A percentile compares a stretch with the other conserved stretches of the same genome.
Conservation (phyloP, 2,329 filamentous ascomycete genomes). For the Epichloe baconii region DNA sequence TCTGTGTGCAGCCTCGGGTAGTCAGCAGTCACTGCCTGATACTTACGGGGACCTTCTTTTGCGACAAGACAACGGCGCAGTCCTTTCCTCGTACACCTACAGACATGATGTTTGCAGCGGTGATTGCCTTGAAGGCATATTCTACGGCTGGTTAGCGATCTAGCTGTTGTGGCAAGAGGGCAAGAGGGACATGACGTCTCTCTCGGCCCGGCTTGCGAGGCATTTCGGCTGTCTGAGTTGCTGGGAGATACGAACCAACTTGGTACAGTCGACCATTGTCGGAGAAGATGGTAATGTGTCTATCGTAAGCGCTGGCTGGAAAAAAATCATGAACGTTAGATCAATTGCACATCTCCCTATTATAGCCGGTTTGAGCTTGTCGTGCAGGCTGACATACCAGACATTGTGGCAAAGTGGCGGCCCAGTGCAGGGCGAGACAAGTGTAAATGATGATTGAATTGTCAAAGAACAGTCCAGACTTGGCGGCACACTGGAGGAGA, state of each 20-base stretch:
- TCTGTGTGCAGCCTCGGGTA: no score
- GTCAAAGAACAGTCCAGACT: neutral
- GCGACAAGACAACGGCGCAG: slow-evolving; percentile 91
- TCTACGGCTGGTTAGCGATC: slow-evolving; percentile 39
- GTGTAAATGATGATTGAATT: neutral
- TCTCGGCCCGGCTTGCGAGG: neutral
- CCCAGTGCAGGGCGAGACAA: slow-evolving; percentile 8
- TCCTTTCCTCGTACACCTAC: slow-evolving; percentile 92
- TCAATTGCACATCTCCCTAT: neutral
- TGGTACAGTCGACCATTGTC: slow-evolving; percentile 97
- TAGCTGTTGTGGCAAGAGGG: neutral
- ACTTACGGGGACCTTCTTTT: slow-evolving; percentile 97
- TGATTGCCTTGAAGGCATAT: slow-evolving; percentile 99
- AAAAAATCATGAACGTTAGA: slow-evolving; percentile 15
- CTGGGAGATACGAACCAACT: slow-evolving; percentile 64
- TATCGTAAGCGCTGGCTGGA: slow-evolving; percentile 69
- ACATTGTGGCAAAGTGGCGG: slow-evolving; percentile 31
- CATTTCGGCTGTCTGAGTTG: neutral
- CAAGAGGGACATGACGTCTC: no score
- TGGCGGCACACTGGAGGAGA: slow-evolving; percentile 2
- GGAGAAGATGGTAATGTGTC: slow-evolving; percentile 99
- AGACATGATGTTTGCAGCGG: slow-evolving; percentile 96
- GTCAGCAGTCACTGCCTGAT: neutral
- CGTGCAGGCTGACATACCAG: slow-evolving; percentile 26
- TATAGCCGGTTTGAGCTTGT: neutral